Base-by-base conservation (phyloP, 768 basidiomycete species). In the Phaffia tasmanica region DNA sequence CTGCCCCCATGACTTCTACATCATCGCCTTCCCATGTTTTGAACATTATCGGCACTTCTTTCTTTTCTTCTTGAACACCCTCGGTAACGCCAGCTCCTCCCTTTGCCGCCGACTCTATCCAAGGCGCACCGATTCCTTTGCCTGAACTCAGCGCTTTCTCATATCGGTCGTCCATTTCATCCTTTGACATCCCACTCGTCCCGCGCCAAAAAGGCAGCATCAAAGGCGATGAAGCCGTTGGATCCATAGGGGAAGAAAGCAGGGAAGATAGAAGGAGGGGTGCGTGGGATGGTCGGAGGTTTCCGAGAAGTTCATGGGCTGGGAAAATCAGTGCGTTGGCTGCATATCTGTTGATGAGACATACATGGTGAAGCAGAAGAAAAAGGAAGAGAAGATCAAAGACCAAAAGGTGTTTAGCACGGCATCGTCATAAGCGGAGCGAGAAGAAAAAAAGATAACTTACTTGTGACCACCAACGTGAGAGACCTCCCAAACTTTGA, bases 381-480 rank as follows among this genome's bases (percentile, higher is more conserved):
- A 54, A 32, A 50, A 46, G 35, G 50, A 49, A 57, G 23, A 53
- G 30, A 42, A 21, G 0, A 32, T 65, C 49, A 53, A 27, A 3
- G 62, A 42, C 18, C 27, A 46, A 21, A 23, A 76, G 81, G 86
- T 35, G 35, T 49, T 54, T 35, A 29, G n/a, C 47, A 57, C 65
- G 55, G 57, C 19, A 29, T n/a, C 65, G 27, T 11, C 19, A n/a
- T 42, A 48, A 48, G 57, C 53, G 30, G 29, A 68, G 23, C 57
- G 15, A 54, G 27, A 55, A 23, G 5, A 29, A 46, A 54, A 29
- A 30, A 23, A 2, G 23, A 62, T 25, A 9, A 80, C 84, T 73
- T 72, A 87, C 88, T 87, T 81, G 76, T 92, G 89, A 29, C 88
- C 88, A 0, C 89, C 89, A 60, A 92, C 84, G 75, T 92, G 89